phyloP scores from a whole-genome alignment of 1,139 yeast genomes.

The Komagataea norvegica region DNA sequence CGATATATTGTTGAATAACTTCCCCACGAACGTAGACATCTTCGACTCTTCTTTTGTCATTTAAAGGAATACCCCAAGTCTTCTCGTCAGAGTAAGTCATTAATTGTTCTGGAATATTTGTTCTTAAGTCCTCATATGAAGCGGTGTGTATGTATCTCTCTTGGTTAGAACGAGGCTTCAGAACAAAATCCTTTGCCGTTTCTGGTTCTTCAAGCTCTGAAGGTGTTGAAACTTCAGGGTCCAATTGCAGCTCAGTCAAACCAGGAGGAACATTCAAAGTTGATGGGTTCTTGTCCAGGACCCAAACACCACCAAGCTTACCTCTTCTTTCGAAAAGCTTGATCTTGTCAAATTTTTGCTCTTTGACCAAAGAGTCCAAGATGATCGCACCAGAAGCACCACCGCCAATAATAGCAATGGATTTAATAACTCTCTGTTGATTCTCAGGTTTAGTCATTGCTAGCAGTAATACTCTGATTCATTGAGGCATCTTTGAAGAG shows the following conservation, averaged over 20 bases:
- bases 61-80: constrained; percentile 29
- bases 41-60: constrained; percentile 22
- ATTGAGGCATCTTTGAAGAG: neutral
- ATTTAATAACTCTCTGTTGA: constrained; percentile 12
- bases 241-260: constrained; percentile 13
- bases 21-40: constrained; percentile 26
- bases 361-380: constrained; percentile 37
- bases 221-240: constrained; percentile 18
- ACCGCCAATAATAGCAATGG: constrained; percentile 47
- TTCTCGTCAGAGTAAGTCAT: constrained; percentile 42
- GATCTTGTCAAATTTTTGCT: constrained; percentile 30
- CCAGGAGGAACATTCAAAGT: constrained; percentile 25
- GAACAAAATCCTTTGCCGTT: constrained; percentile 10
- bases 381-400: constrained; percentile 50
- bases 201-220: constrained; percentile 1
- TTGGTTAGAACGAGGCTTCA: constrained; percentile 21
- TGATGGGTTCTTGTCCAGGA: constrained; percentile 27
- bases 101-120: constrained; percentile 40
- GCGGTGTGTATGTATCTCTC: constrained; percentile 37
- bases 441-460: constrained; percentile 1
- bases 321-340: constrained; percentile 40
- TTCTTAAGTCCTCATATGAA: constrained; percentile 35
- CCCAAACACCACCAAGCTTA: constrained; percentile 46
- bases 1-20: constrained; percentile 34
- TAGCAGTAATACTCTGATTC: neutral